phyloP scores from a whole-genome alignment of 306 rosid genomes.

The Myrica gale region DNA sequence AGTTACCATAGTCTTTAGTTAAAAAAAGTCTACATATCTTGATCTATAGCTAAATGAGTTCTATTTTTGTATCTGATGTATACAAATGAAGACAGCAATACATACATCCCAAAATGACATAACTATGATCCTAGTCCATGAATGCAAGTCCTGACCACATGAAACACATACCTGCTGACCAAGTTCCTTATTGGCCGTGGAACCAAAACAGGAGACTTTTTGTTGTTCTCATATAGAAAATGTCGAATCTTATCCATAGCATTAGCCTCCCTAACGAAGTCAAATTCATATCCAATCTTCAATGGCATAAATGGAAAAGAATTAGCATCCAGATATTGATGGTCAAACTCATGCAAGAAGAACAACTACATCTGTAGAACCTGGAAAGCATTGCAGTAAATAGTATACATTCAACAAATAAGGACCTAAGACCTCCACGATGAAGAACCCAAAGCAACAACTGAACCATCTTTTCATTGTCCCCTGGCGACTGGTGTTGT shows the following conservation, averaged over 20 bases:
- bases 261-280: conserved; percentile 80
- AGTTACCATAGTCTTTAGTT: background rate
- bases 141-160: conserved; percentile 29
- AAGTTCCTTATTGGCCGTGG: conserved; percentile 61
- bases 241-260: conserved; percentile 74
- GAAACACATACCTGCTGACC: conserved; percentile 67
- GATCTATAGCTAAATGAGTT: background rate
- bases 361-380: conserved; percentile 15
- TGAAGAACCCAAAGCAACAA: conserved; percentile 20
- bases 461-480: background rate
- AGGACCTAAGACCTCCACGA: background rate
- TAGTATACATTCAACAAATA: background rate
- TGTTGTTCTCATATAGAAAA: conserved; percentile 67
- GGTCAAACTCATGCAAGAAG: conserved; percentile 26
- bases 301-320: conserved; percentile 31
- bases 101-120: background rate
- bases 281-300: conserved; percentile 94
- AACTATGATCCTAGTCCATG: conserved; percentile 13
- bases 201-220: conserved; percentile 73
- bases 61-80: background rate
- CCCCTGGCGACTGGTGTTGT: background rate
- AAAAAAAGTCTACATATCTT: background rate
- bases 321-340: conserved; percentile 35
- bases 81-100: background rate
- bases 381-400: background rate